Evolutionary conservation across 2,329 filamentous ascomycete species (phyloP).

Genomic region (Teratosphaeria epicoccoides): DNA sequence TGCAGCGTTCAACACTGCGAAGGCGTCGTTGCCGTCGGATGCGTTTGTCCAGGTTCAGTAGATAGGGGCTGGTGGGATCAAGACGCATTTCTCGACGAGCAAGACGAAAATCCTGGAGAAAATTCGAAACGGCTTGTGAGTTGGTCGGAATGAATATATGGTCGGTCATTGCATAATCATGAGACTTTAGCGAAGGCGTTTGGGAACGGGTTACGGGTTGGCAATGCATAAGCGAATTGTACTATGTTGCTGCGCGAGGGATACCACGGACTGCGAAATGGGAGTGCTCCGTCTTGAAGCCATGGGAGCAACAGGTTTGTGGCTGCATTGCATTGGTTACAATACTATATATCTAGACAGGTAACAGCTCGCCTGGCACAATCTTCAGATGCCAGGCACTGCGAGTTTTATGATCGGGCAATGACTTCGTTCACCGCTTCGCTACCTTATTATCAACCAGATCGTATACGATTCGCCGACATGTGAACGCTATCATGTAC

Average conservation of each 20-base stretch:
- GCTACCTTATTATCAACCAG: no score
- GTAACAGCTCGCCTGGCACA: not conserved
- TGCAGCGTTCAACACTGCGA: slow-evolving; percentile 63
- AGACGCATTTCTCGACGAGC: not conserved
- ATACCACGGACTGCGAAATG: not conserved
- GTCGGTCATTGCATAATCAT: not conserved
- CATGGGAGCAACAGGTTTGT: not conserved
- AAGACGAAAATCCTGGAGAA: not conserved
- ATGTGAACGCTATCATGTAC: no score
- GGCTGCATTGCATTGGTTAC: not conserved
- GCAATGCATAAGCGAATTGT: not conserved
- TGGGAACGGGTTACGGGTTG: not conserved
- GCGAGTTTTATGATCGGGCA: not conserved
- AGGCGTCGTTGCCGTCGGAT: slow-evolving; percentile 41
- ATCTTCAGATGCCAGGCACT: not conserved
- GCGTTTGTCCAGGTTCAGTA: slow-evolving; percentile 23
- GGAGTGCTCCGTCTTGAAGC: not conserved
- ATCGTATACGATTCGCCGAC: no score
- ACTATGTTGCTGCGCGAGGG: not conserved
- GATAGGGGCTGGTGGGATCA: not conserved
- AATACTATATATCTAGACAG: not conserved
- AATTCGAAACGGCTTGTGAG: not conserved
- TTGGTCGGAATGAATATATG: not conserved
- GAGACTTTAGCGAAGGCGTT: not conserved
- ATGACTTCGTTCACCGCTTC: no score